Evolutionary conservation across 2,329 filamentous ascomycete species (phyloP).

Genomic region (Zasmidium citrigriseum): DNA sequence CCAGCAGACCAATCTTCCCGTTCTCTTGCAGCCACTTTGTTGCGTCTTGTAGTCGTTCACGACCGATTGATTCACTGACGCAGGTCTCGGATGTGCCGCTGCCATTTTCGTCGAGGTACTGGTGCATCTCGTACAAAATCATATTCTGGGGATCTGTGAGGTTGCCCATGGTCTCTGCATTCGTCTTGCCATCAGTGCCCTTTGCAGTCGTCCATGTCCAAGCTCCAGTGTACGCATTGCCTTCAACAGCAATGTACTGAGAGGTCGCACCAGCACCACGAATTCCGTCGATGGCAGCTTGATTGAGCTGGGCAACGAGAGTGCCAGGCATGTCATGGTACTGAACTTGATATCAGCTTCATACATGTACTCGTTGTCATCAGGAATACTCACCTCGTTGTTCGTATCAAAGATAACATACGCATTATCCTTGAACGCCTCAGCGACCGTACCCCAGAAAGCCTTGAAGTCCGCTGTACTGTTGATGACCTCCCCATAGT

Average conservation of each 20-base stretch:
- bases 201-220: slow-evolving; percentile 53
- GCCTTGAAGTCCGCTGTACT: slow-evolving; percentile 43
- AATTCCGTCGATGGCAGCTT: slow-evolving; percentile 50
- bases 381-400: slow-evolving; percentile 42
- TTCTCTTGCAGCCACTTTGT: slow-evolving; percentile 58
- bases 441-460: slow-evolving; percentile 47
- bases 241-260: slow-evolving; percentile 64
- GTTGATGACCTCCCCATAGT: slow-evolving; percentile 48
- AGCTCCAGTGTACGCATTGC: slow-evolving; percentile 52
- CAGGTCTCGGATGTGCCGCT: slow-evolving; percentile 54
- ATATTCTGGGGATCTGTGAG: slow-evolving; percentile 56
- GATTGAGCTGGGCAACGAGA: slow-evolving; percentile 49
- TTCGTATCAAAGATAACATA: slow-evolving; percentile 51
- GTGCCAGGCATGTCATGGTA: slow-evolving; percentile 46
- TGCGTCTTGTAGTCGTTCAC: slow-evolving; percentile 52
- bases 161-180: slow-evolving; percentile 45
- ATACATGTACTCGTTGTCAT: too few relatives aligned
- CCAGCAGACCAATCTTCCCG: slow-evolving; percentile 54
- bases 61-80: slow-evolving; percentile 55
- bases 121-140: slow-evolving; percentile 63
- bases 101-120: slow-evolving; percentile 61
- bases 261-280: slow-evolving; percentile 44
- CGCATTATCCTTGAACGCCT: slow-evolving; percentile 41
- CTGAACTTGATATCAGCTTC: slow-evolving; percentile 1
- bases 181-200: slow-evolving; percentile 43